Base-by-base conservation (phyloP, 2,329 filamentous ascomycete genomes). In the Fusarium sublunatum region DNA sequence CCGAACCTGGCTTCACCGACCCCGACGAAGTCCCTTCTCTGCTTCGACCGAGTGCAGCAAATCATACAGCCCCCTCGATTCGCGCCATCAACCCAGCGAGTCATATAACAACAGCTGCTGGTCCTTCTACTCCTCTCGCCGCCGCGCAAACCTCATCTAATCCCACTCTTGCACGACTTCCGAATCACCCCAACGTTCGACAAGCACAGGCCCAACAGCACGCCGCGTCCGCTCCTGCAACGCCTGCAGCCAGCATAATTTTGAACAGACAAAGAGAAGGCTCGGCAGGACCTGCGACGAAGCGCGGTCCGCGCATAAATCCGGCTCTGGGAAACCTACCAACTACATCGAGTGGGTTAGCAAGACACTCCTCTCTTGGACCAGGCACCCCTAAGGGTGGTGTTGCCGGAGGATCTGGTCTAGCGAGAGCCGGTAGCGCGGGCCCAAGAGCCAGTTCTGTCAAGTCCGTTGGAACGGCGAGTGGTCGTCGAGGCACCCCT, bases 11-110 rank as follows among this genome's bases (percentile, higher is more conserved):
- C 53, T 88, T 88, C 69, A 82, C 77, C 57, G 83, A 89, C 51
- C 84, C 85, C 31, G 86, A 88, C 67, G 85, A 87, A 72, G 79
- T 88, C 8, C 87, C 87, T 26, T 89, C 87, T 3, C 76, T 88
- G 6, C 75, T 89, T n/a, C 83, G 85, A 28, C 79, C 84, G 12
- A 84, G 83, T 71, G 81, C 83, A 38, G 81, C 84, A 47, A 86
- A 86, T 72, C 79, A 82, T 41, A 72, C 72, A 24, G 75, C 73
- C 10, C 77, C 76, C 32, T 76, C 77, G 11, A 71, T 76, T 26
- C 76, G 80, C 22, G 71, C 80, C 40, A 76, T 80, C 50, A 82
- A 80, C 65, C 75, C 78, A 11, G 75, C 78, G 43, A 76, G 78
- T 39, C 79, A 58, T 48, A 70, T 74, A 40, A 60, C 72, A 12